Base-by-base conservation (phyloP, 305 asterid genomes). In the Fraxinus nigra region DNA sequence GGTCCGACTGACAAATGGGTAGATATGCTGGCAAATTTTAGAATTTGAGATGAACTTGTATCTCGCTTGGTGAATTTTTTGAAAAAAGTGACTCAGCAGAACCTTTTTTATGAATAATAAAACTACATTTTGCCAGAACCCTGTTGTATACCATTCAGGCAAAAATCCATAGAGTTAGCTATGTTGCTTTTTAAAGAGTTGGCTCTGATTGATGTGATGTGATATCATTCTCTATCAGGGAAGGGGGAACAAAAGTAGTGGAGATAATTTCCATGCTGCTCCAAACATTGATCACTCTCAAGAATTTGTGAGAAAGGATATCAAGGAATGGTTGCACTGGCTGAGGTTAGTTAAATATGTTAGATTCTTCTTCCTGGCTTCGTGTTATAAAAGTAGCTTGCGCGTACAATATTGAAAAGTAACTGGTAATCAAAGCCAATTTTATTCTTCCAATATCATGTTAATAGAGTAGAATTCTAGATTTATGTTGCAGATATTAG, bases 211-310 rank as follows among this genome's bases (percentile, higher is more conserved):
- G 69, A 67, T 69, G 75, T 30, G 75, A 69, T 14, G 72, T 63
- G 72, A 10, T 63, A 26, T 63, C 72, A 9, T 63, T 77, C 77
- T 83, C 69, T 83, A 72, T 54, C 85, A 95, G 99, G 99, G 99
- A 81, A 87, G 91, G 87, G 99, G 98, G 82, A 95, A 93, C 85
- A 94, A 93, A 86, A 95, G 99, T 76, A 94, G 98, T 67, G 99
- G 99, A 82, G 98, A 95, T 81, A 89, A 85, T 87, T 95, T 95
- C 90, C 99, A 93, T 85, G 98, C 99, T 26, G 99, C 99, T 85
- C 99, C 99, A 85, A 94, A 95, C 77, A 95, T 95, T 82, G 98
- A 96, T 84, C 99, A 94, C 82, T 96, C 99, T 67, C 98, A 96
- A 88, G 98, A 94, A 24, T 96, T 94, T 56, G 99, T 96, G 82